Evolutionary conservation across 441 rosid species (phyloP).

Genomic region (Gossypium trilobum): DNA sequence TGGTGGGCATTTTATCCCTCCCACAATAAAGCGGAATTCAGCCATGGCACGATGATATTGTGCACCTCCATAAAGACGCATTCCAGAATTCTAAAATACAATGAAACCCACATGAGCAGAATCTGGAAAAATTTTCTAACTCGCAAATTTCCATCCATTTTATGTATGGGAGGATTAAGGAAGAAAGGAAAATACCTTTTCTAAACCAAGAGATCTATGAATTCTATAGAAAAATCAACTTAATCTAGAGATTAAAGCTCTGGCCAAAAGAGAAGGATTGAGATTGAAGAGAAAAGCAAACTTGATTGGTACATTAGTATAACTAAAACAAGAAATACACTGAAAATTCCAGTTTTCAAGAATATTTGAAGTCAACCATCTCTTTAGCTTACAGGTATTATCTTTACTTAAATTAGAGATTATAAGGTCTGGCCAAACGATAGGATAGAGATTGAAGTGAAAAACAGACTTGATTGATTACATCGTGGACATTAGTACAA

Average conservation of each 20-base stretch:
- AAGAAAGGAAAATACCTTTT: background rate
- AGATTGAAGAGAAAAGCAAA: background rate
- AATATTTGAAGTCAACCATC: background rate
- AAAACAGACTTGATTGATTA: background rate
- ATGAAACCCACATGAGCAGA: conserved; percentile 8
- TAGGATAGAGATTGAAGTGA: background rate
- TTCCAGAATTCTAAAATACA: conserved; percentile 66
- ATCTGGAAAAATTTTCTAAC: background rate
- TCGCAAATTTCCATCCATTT: background rate
- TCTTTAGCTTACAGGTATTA: conserved; percentile 63
- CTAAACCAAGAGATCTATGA: background rate
- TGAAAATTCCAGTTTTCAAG: conserved; percentile 1
- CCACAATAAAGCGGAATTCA: conserved; percentile 87
- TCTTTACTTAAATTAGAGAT: conserved; percentile 26
- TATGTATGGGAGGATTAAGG: background rate
- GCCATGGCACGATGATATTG: conserved; percentile 97
- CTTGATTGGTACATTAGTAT: background rate
- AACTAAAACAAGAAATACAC: conserved; percentile 11
- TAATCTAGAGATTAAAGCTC: background rate
- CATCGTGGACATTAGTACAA: background rate
- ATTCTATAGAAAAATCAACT: background rate
- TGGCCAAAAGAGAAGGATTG: background rate
- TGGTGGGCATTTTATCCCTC: conserved; percentile 87
- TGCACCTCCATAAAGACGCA: conserved; percentile 98
- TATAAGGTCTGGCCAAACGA: background rate